Evolutionary conservation across 306 rosid species (phyloP), one percentile per base, ranked within the genome.

Genomic region (Ammopiptanthus mongolicus): DNA sequence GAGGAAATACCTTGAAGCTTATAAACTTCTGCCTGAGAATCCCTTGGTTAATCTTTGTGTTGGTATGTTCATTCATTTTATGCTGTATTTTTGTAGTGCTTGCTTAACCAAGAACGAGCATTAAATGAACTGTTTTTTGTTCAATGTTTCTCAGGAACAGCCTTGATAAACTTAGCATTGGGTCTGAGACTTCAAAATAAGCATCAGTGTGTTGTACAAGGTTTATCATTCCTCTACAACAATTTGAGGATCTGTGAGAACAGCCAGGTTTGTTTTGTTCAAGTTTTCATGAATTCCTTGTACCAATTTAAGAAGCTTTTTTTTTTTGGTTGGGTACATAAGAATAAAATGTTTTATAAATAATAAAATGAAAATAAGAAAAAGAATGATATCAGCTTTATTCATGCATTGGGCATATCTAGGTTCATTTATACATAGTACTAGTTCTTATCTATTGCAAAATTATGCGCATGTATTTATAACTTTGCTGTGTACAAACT

Each of bases 1-100:
- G n/a, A 88, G 90, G 76, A 92, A 91, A 74, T 94, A 94, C 78
- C 94, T 94, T 50, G 96, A 94, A 86, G 98, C 97, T 67, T 88
- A 90, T 80, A 89, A 87, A 66, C 86, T 84, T 58, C 50, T 88
- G 74, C 97, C 96, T 0, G 89, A 88, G 84, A 88, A 82, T 76
- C 88, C 98, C 51, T 83, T 91, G 82, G 77, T 91, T 74, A 94
- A 91, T 87, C 92, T 91, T 2, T 91, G 96, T 82, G 98, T 88
- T 34, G 95, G 96, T 90, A 81, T 74, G 87, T 29, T 71, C 70
- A 65, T 76, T 83, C 36, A 69, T 56, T 63, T 65, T 11, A 37
- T n/a, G 73, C 23, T 34, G 39, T 46, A 57, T 81, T 22, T 42
- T 46, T 33, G 23, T 17, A 15, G 39, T 37, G 22, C 59, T 67